phyloP scores from a whole-genome alignment of 768 basidiomycete species.

The Macrocybe gigantea region DNA sequence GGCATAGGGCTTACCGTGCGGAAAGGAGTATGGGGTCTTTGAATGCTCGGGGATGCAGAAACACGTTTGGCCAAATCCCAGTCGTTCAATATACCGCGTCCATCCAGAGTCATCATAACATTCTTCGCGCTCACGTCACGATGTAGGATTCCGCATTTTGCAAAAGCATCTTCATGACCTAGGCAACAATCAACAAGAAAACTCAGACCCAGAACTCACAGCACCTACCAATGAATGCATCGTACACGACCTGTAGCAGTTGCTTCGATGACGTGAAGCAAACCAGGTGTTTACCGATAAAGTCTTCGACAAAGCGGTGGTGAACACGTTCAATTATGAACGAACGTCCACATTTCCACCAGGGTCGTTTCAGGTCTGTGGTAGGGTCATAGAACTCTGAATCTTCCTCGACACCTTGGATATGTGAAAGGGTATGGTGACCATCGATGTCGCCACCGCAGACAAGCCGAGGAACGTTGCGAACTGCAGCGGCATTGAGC shows the following conservation, averaged over 20 bases:
- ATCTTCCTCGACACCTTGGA: no score
- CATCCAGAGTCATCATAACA: conserved; percentile 6
- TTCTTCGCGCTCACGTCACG: conserved; percentile 8
- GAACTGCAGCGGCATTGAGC: conserved; percentile 9
- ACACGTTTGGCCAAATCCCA: conserved; percentile 8
- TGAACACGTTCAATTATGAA: conserved; percentile 11
- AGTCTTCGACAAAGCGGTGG: conserved; percentile 15
- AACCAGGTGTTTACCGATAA: conserved; percentile 9
- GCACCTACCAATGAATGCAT: conserved; percentile 16
- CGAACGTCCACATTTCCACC: conserved; percentile 6
- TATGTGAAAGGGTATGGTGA: conserved; percentile 7
- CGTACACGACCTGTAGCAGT: conserved; percentile 11
- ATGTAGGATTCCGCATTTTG: conserved; percentile 5
- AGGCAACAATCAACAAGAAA: background rate
- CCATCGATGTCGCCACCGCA: conserved; percentile 22
- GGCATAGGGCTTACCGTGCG: conserved; percentile 16
- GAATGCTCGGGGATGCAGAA: background rate
- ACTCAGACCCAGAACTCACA: background rate
- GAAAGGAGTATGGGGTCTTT: conserved; percentile 1
- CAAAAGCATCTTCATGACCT: conserved; percentile 8
- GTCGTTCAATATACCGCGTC: conserved; percentile 9
- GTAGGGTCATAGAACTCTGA: background rate
- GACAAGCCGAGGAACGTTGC: conserved; percentile 19
- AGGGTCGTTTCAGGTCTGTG: background rate
- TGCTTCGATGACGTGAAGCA: conserved; percentile 11